A percentile compares a stretch with the other conserved stretches of the same genome.
phyloP scores from a whole-genome alignment of 129 eudicot genomes.

The Arctium minus region DNA sequence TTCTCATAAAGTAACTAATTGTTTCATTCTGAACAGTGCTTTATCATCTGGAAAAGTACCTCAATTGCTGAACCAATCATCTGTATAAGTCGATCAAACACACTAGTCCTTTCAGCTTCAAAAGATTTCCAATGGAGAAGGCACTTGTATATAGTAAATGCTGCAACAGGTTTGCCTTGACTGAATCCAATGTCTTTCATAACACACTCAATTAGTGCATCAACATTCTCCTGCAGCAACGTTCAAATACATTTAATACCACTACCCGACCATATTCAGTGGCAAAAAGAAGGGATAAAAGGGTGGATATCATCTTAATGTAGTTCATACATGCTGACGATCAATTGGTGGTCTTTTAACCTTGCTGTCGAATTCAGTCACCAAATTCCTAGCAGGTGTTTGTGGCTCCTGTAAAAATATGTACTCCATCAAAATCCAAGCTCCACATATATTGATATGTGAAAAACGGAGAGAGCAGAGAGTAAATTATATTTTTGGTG shows the following conservation, averaged over 20 bases:
- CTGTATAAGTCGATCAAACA: constrained; percentile 98
- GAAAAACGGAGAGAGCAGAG: neutral
- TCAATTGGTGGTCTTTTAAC: constrained; percentile 70
- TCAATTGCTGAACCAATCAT: constrained; percentile 98
- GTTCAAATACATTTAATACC: neutral
- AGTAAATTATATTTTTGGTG: neutral
- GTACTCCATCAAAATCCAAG: neutral
- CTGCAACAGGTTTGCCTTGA: constrained; percentile 97
- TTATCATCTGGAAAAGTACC: constrained; percentile 38
- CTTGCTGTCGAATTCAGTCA: constrained; percentile 63
- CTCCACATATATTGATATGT: neutral
- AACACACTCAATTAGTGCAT: constrained; percentile 86
- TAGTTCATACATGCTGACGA: constrained; percentile 71
- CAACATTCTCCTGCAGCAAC: constrained; percentile 79
- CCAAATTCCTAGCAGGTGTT: constrained; percentile 61
- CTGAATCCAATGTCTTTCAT: constrained; percentile 88
- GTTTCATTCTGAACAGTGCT: neutral
- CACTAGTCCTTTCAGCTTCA: constrained; percentile 95
- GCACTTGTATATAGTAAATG: constrained; percentile 90
- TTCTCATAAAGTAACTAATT: neutral
- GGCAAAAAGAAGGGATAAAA: neutral
- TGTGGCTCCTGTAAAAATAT: constrained; percentile 57
- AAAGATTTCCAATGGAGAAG: constrained; percentile 98
- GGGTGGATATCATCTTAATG: neutral
- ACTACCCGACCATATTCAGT: neutral